Evolutionary conservation across 1,139 yeast genomes (phyloP), one percentile per base, ranked within the genome.

Genomic region (Hemisphaericaspora xylofermentans): DNA sequence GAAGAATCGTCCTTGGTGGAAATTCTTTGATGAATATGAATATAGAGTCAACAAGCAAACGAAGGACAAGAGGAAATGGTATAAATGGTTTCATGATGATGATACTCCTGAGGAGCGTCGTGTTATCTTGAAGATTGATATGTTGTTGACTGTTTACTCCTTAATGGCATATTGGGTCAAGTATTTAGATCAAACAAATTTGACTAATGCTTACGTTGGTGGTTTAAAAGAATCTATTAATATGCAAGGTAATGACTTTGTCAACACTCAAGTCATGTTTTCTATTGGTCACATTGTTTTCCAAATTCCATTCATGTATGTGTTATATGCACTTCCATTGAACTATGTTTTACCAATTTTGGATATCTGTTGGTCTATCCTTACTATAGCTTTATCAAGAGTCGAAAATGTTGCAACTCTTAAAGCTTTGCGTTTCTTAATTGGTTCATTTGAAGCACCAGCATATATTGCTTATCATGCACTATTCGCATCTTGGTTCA

Each of bases 161-260:
- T 67, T 82, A 51, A 63, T 80, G 63, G 78, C 82, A 16, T 83
- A 82, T 58, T 84, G 88, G 85, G 82, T 81, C 38, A 84, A 84
- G 54, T 80, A 80, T 43, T 64, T 84, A 39, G 91, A 84, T 57
- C 76, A 76, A 44, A 69, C 80, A 36, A 78, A 76, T 53, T 64
- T 80, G 39, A 76, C 78, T 42, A 81, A 80, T 54, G 88, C 89
- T n/a, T 84, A 84, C 56, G 81, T 83, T 36, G 76, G 84, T 14
- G 82, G 84, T 10, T 69, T 84, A 72, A 66, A 76, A 47, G 79
- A 79, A 51, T 80, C 72, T 38, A 63, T 84, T 34, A 65, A 71
- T 22, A 76, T 85, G 78, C 60, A 69, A 47, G 87, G 87, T n/a
- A 81, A 80, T 49, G 86, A 83, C 51, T 76, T 78, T 58, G 81